Evolutionary conservation across 805 yeast genomes (phyloP), one percentile per base, ranked within the genome.

Genomic region (Candida boleticola): DNA sequence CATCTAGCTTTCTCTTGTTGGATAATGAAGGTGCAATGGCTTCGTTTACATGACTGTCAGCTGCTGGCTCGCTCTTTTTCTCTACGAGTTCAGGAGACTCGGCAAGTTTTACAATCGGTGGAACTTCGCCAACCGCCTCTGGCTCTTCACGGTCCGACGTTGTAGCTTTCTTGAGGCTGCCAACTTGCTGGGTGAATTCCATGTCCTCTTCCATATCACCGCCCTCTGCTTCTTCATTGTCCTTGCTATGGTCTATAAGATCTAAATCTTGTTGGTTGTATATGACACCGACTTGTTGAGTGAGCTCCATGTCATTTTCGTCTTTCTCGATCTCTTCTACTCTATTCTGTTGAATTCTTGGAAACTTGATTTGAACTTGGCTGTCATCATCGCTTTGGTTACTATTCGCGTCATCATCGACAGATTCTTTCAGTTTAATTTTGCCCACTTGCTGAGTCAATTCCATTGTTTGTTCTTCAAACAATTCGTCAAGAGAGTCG

Each of bases 121-220:
- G n/a, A n/a, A n/a, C n/a, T n/a, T n/a, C n/a, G n/a, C n/a, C n/a
- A n/a, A n/a, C n/a, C n/a, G n/a, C n/a, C n/a, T n/a, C n/a, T n/a
- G n/a, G n/a, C n/a, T n/a, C n/a, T n/a, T n/a, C n/a, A n/a, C n/a
- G n/a, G n/a, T n/a, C n/a, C n/a, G n/a, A n/a, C n/a, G n/a, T n/a
- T n/a, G n/a, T n/a, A n/a, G n/a, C n/a, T n/a, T n/a, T n/a, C n/a
- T n/a, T n/a, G n/a, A n/a, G n/a, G n/a, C n/a, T 40, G 5, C 39
- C 22, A 5, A 51, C 22, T 7, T 58, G 55, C 29, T 51, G 51
- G 2, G 62, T 58, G 34, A 60, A 44, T 14, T 60, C 64, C 64
- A 58, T 60, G 3, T 52, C 45, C 19, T 44, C 40, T 16, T n/a
- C n/a, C n/a, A n/a, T n/a, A n/a, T n/a, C n/a, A n/a, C n/a, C n/a